Conservation (phyloP, 495 filamentous ascomycete genomes). For the Tuber microsphaerosporum region DNA sequence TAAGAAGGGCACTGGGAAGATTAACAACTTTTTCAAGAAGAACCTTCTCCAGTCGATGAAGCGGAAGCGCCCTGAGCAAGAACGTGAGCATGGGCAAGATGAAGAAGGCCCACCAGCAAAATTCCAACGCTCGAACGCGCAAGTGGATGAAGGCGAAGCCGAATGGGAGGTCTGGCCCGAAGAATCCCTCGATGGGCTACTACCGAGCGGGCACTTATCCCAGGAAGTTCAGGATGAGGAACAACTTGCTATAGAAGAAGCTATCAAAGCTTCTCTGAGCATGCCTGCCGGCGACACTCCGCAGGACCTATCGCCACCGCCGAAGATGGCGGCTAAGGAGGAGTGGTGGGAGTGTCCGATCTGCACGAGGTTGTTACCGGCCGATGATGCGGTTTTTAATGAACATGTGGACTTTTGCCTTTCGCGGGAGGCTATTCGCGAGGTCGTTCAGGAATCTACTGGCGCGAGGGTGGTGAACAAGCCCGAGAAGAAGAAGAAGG, state of each 20-base stretch:
- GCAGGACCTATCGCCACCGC: background rate
- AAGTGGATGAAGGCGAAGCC: constrained; percentile 33
- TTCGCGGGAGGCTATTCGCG: constrained; percentile 73
- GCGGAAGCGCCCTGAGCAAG: constrained; percentile 9
- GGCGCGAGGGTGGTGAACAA: background rate
- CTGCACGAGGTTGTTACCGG: constrained; percentile 62
- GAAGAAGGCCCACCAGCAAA: background rate
- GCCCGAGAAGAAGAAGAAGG: background rate
- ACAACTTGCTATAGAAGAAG: background rate
- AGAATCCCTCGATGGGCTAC: constrained; percentile 53
- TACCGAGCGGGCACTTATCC: constrained; percentile 22
- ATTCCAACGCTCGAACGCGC: constrained; percentile 2
- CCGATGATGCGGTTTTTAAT: constrained; percentile 76
- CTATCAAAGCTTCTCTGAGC: constrained; percentile 21
- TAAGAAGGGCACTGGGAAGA: constrained; percentile 56
- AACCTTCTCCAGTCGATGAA: constrained; percentile 17
- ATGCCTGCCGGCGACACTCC: background rate
- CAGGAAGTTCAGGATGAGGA: constrained; percentile 29
- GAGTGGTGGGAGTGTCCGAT: constrained; percentile 81
- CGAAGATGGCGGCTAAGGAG: constrained; percentile 42
- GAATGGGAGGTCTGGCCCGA: constrained; percentile 66
- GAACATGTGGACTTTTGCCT: constrained; percentile 92
- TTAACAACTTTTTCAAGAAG: constrained; percentile 60
- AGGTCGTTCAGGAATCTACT: constrained; percentile 57
- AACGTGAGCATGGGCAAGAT: background rate